phyloP scores from a whole-genome alignment of 179 eudicot genomes.

The Corrigiola litoralis region DNA sequence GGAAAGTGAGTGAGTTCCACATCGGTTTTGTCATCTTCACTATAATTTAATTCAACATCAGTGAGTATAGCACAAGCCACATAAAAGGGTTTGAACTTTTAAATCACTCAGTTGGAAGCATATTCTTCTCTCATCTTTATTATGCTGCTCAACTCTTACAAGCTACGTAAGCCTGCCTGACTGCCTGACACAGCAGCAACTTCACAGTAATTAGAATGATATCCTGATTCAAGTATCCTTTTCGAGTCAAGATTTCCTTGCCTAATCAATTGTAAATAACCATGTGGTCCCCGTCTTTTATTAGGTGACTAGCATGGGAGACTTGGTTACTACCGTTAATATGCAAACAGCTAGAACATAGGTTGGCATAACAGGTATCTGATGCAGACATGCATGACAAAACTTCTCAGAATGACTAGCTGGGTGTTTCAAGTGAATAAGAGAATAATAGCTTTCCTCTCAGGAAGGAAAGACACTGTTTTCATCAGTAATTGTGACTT shows the following conservation, averaged over 20 bases:
- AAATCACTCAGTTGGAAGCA: constrained; percentile 1
- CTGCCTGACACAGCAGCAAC: too few relatives aligned
- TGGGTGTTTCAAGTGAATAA: neutral
- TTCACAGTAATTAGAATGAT: too few relatives aligned
- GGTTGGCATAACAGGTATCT: constrained; percentile 5
- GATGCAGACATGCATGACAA: neutral
- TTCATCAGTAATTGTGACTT: neutral
- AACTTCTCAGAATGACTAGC: neutral
- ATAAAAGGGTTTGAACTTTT: neutral
- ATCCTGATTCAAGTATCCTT: neutral
- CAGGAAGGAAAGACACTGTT: neutral
- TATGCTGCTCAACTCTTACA: neutral
- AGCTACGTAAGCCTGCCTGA: neutral
- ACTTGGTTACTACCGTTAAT: neutral
- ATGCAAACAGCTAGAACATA: neutral
- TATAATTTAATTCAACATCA: neutral
- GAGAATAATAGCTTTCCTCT: neutral
- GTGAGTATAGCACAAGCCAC: neutral
- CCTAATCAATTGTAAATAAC: neutral
- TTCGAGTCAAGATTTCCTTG: neutral
- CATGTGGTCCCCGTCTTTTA: neutral
- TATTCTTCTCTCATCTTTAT: neutral
- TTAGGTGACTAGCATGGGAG: neutral
- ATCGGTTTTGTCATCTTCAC: constrained; percentile 6
- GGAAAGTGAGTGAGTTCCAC: constrained; percentile 9